Evolutionary conservation across 805 yeast species (phyloP), one percentile per base, ranked within the genome.

Genomic region (Kuraishia molischiana): DNA sequence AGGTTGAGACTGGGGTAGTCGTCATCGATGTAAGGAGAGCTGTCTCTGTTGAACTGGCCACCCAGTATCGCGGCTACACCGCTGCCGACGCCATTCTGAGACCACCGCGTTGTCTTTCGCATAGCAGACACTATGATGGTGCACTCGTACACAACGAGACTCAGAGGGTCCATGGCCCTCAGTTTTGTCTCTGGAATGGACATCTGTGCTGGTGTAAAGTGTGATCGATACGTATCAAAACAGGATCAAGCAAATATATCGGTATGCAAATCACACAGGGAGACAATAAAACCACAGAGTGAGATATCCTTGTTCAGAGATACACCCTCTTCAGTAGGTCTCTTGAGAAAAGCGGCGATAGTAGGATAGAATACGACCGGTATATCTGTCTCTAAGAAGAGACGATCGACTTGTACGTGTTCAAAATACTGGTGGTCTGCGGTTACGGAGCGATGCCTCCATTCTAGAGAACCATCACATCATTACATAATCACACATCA

Each of bases 61-160:
- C 92, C 83, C 33, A 90, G 64, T 22, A 90, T 75, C 4, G 95
- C 85, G 8, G 96, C 90, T 29, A 89, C 92, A 2, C 87, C 85
- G 5, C 80, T 70, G 10, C 36, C 31, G 5, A 20, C 37, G n/a
- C 28, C 31, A 36, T 34, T 17, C 36, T 81, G 82, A 31, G 82
- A 73, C 47, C 82, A 81, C 44, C 84, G 76, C 53, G 87, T 74
- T 44, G 84, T 70, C 53, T 86, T 87, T 39, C 97, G 69, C 95
- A 92, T 86, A 18, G 92, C 87, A 15, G 95, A 79, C 15, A 90
- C 76, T 37, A 92, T 73, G 40, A 79, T 70, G 51, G 85, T 82
- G 56, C 96, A 86, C 62, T 92, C 97, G 53, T 84, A 83, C 43
- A 86, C 78, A 46, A 86, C 82, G 47, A 90, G 75, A 2, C 94